Evolutionary conservation across 345 rosid genomes (phyloP).

Genomic region (Eucalyptus shirleyi): DNA sequence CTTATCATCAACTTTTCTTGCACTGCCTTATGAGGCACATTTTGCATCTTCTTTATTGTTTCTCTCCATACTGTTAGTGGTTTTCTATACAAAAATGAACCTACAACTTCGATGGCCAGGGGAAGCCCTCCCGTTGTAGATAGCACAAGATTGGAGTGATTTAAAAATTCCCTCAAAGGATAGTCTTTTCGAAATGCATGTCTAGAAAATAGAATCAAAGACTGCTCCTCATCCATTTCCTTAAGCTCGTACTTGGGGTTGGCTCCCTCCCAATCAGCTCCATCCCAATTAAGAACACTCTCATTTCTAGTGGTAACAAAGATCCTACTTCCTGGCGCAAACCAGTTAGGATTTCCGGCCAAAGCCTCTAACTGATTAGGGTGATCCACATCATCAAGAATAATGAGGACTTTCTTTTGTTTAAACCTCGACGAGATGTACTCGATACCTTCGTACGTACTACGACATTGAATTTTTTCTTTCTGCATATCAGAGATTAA

Average conservation of each 20-base stretch:
- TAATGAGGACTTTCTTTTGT: background rate
- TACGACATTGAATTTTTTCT: too few species aligned
- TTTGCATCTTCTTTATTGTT: background rate
- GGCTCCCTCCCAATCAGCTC: too few species aligned
- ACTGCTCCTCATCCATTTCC: background rate
- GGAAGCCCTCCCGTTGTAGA: background rate
- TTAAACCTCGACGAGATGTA: background rate
- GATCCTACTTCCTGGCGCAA: background rate
- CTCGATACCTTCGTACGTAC: too few species aligned
- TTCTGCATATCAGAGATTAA: too few species aligned
- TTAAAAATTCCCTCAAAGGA: background rate
- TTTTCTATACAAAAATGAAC: background rate
- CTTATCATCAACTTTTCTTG: background rate
- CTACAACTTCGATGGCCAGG: background rate
- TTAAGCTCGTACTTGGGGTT: background rate
- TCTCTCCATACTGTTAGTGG: fast-evolving
- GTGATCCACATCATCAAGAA: background rate
- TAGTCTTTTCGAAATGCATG: background rate
- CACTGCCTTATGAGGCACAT: fast-evolving
- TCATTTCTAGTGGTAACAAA: background rate
- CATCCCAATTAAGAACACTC: background rate
- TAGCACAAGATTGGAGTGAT: background rate
- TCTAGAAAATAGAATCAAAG: background rate
- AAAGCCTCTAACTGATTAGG: background rate
- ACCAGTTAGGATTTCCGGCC: background rate